phyloP scores from a whole-genome alignment of 331 rosid species.

The Cucumis variabilis region DNA sequence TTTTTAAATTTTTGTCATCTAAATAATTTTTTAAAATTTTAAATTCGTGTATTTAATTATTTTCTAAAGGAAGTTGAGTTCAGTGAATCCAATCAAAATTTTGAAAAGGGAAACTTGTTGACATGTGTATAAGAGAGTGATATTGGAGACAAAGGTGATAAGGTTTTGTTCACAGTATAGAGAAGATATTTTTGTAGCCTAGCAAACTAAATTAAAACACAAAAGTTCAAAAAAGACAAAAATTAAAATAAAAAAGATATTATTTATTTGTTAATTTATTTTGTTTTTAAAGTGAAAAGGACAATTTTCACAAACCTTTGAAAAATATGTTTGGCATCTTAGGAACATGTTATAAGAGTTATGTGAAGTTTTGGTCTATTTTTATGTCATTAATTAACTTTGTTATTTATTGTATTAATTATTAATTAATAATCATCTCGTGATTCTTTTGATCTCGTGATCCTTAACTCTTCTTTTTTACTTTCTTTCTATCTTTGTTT shows the following conservation, averaged over 20 bases:
- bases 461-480: not conserved
- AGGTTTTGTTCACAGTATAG: constrained; percentile 9
- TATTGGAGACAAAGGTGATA: not conserved
- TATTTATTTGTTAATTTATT: too few species aligned
- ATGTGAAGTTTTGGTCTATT: constrained; percentile 32
- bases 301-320: constrained; percentile 16
- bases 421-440: not conserved
- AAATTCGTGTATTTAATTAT: not conserved
- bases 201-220: not conserved
- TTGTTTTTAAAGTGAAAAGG: not conserved
- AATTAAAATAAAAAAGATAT: not conserved
- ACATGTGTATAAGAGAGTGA: too few species aligned
- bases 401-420: not conserved
- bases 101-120: not conserved
- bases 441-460: constrained; percentile 21
- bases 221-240: not conserved
- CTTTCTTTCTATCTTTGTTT: not conserved
- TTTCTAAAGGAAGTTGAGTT: not conserved
- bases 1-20: too few species aligned
- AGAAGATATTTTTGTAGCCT: constrained; percentile 3
- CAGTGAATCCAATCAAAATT: not conserved
- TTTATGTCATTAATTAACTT: not conserved
- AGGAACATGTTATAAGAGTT: constrained; percentile 26
- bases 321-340: constrained; percentile 13
- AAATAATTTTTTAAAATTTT: too few species aligned